A percentile compares a stretch with the other conserved stretches of the same genome.
These are phyloP conservation scores for Pisolithus tinctorius DNA, from an alignment of 768 basidiomycete genomes.

Conservation along the genomic window DNA sequence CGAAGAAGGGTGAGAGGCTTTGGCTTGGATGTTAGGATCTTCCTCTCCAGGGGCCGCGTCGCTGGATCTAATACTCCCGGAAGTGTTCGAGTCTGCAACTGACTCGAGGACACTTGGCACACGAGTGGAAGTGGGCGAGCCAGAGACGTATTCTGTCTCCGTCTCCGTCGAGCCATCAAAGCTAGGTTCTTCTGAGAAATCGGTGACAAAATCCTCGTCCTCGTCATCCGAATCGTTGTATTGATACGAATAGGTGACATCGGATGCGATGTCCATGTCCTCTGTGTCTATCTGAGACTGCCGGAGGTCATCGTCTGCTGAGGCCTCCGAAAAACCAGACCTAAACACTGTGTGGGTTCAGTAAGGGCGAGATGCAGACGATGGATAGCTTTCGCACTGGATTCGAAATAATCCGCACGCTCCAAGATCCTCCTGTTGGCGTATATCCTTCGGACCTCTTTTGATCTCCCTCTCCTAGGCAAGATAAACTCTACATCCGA, in stretches of 20 bases:
- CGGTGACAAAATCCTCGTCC: conserved; percentile 39
- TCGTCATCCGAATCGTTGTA: conserved; percentile 48
- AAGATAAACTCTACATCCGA: conserved; percentile 82
- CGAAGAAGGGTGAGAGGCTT: conserved; percentile 34
- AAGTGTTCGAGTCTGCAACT: not conserved
- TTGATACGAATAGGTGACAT: conserved; percentile 34
- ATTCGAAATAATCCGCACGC: conserved; percentile 72
- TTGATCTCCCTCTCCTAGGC: conserved; percentile 37
- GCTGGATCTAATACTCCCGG: not conserved
- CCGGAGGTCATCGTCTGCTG: conserved; percentile 25
- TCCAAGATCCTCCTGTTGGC: conserved; percentile 62
- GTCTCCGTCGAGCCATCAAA: conserved; percentile 21
- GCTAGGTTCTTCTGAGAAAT: conserved; percentile 27
- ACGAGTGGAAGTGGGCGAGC: not conserved
- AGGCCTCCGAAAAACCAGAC: conserved; percentile 62
- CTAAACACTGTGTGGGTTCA: conserved; percentile 53
- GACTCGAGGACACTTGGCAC: not conserved
- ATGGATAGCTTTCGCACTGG: conserved; percentile 38
- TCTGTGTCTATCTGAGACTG: conserved; percentile 18
- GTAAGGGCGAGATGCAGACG: not conserved
- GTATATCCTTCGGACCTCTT: conserved; percentile 44
- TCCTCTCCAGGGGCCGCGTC: conserved; percentile 7
- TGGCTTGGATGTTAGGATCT: conserved; percentile 25
- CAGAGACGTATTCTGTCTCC: conserved; percentile 17
- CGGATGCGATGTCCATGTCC: conserved; percentile 44